phyloP scores from a whole-genome alignment of 1,284 basidiomycete species.

The Trichosporon sp. region DNA sequence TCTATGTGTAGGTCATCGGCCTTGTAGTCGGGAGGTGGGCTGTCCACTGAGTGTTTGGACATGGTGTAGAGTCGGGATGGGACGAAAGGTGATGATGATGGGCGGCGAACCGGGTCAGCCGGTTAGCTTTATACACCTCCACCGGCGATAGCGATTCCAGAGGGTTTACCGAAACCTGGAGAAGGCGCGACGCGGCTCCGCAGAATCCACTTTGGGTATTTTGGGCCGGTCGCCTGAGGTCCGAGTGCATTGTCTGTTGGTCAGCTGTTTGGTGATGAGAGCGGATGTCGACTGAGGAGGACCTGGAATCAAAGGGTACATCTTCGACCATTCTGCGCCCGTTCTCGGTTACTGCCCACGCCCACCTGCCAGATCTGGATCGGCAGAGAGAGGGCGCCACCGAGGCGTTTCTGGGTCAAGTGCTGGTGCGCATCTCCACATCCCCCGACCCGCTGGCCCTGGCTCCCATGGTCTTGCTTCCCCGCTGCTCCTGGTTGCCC shows the following conservation, averaged over 20 bases:
- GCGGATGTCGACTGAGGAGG: background rate
- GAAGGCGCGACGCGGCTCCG: conserved; percentile 6
- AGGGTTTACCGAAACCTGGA: background rate
- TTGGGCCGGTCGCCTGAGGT: background rate
- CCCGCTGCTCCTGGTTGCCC: background rate
- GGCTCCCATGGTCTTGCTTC: background rate
- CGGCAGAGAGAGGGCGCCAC: background rate
- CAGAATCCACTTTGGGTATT: background rate
- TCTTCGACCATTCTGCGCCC: background rate
- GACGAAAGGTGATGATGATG: background rate
- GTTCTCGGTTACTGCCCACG: conserved; percentile 4
- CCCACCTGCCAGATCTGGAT: conserved; percentile 3
- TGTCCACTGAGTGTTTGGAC: background rate
- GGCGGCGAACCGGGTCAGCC: background rate
- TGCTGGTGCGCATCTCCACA: background rate
- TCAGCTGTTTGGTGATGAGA: background rate
- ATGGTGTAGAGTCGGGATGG: background rate
- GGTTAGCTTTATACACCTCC: background rate
- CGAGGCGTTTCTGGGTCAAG: background rate
- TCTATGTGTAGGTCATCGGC: background rate
- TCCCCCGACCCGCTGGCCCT: background rate
- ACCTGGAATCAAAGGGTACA: background rate
- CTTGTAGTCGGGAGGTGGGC: background rate
- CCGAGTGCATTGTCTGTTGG: background rate
- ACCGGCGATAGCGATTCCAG: background rate